phyloP scores from a whole-genome alignment of 371 early-diverging fungal genomes.

The Syncephalastrum racemosum region DNA sequence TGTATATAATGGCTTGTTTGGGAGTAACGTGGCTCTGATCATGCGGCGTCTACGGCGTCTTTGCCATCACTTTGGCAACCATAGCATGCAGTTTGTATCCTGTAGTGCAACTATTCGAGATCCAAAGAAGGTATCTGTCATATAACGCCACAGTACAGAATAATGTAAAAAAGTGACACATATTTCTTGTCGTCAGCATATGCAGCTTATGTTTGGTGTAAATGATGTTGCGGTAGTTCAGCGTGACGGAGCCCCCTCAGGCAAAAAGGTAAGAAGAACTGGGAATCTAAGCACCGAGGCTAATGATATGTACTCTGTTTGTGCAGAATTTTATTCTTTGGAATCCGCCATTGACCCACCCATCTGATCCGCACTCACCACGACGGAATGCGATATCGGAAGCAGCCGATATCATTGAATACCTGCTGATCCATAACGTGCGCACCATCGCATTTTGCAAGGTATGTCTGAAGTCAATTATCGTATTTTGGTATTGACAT shows the following conservation, averaged over 20 bases:
- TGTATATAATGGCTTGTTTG: slow-evolving; percentile 68
- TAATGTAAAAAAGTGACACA: not conserved
- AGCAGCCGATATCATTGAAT: slow-evolving; percentile 36
- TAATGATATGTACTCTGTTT: not conserved
- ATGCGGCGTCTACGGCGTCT: slow-evolving; percentile 67
- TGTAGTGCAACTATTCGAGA: slow-evolving; percentile 60
- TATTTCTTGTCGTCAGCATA: slow-evolving; percentile 35
- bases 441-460: slow-evolving; percentile 58
- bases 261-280: slow-evolving; percentile 28
- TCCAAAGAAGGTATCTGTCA: slow-evolving; percentile 41
- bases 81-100: slow-evolving; percentile 55
- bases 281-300: not conserved
- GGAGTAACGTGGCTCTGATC: slow-evolving; percentile 66
- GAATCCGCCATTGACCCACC: slow-evolving; percentile 34
- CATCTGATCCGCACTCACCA: slow-evolving; percentile 10
- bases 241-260: slow-evolving; percentile 47
- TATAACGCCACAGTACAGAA: not conserved
- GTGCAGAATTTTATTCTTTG: slow-evolving; percentile 38
- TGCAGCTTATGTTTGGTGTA: slow-evolving; percentile 40
- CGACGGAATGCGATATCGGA: slow-evolving; percentile 30
- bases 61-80: slow-evolving; percentile 47
- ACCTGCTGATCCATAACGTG: slow-evolving; percentile 30
- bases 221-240: slow-evolving; percentile 27
- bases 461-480: slow-evolving; percentile 14
- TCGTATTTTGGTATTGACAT: not conserved